Evolutionary conservation across 495 filamentous ascomycete genomes (phyloP), one percentile per base, ranked within the genome.

Genomic region (Chaetomium fimeti): DNA sequence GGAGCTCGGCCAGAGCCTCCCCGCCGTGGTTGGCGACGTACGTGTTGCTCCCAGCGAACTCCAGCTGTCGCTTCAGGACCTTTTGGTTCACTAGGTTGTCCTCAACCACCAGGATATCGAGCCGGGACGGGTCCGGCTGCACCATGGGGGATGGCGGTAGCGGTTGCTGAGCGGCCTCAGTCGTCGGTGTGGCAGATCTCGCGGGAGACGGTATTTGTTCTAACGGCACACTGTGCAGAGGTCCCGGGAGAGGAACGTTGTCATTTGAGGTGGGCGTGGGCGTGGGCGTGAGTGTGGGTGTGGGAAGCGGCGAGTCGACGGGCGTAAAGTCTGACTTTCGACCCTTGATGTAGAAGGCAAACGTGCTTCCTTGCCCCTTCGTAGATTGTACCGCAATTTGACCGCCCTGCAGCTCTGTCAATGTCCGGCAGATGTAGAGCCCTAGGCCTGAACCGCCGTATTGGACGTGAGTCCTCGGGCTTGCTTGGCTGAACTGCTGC

Each of bases 381-480:
- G 86, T 81, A 3, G 89, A 91, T 20, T 84, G 81, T 1, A 94
- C 90, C 2, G 90, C 91, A 61, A 95, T 92, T 63, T 92, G 89
- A 7, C 91, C 91, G 24, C 91, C 91, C 76, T 93, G 90, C 15
- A 94, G 72, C 67, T 93, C 90, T 22, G 88, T 90, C 9, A 96
- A 77, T 60, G 88, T 85, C 43, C 89, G 79, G 32, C 87, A 91
- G 60, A 95, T 92, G 76, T 92, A 95, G 5, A 96, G 79, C 0
- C 91, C 91, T 3, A 96, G 81, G 0, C 92, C 91, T 6, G 87
- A 91, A 4, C 91, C 91, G 22, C 91, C 91, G 65, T 94, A 95
- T 43, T 89, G 84, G 1, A 90, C 84, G 62, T 93, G 89, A 0
- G 91, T 93, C 47, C 87, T 82, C 3, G 90, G 90, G 25, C 78